These are phyloP conservation scores for Phalaenopsis hybrid DNA, from an alignment of 116 monocot genomes.

Conservation along the genomic window DNA sequence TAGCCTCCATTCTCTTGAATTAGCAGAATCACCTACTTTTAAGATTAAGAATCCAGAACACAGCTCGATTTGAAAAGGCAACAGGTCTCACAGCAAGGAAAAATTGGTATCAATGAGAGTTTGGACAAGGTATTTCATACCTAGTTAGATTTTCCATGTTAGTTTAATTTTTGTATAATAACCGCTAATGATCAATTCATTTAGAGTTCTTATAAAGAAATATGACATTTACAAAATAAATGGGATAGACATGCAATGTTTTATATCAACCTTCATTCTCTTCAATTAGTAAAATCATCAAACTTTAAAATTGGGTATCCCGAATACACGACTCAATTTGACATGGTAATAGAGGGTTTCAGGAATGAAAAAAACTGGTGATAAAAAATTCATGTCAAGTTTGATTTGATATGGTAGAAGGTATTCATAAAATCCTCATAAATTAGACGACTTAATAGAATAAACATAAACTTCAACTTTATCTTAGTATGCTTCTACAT, in stretches of 20 bases:
- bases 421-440: background rate
- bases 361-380: too few species aligned
- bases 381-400: background rate
- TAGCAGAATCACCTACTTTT: background rate
- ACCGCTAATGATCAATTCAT: too few species aligned
- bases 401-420: background rate
- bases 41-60: background rate
- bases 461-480: background rate
- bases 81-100: background rate
- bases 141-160: background rate
- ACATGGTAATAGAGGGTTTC: too few species aligned
- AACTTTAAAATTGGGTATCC: too few species aligned
- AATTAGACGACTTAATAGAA: background rate
- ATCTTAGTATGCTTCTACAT: slow-evolving; percentile 4
- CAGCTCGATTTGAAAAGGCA: background rate
- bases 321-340: too few species aligned
- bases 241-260: too few species aligned
- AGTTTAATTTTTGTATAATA: too few species aligned
- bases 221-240: too few species aligned
- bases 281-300: too few species aligned
- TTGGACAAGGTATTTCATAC: background rate
- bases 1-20: background rate
- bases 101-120: background rate
- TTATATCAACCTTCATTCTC: too few species aligned
- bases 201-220: too few species aligned